Conservation (phyloP, 768 basidiomycete species). For the Podaxis rugospora region DNA sequence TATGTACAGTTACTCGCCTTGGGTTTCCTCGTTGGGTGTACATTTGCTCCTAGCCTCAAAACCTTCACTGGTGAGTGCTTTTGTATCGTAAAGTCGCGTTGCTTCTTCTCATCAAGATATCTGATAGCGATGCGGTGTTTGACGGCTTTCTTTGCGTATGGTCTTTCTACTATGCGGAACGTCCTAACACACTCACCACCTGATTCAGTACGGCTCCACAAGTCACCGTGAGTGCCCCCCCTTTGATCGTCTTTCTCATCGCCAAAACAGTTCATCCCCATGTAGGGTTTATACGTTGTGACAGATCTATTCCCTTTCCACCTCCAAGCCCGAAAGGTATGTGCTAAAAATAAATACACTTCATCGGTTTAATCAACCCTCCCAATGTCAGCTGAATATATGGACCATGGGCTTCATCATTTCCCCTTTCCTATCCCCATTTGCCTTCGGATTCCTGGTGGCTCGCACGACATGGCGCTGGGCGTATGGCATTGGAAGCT, state of each 20-base stretch:
- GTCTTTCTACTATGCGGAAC: neutral
- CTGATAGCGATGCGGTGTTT: slow-evolving; percentile 51
- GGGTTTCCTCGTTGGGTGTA: slow-evolving; percentile 40
- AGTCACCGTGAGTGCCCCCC: neutral
- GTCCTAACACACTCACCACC: neutral
- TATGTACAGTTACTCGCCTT: slow-evolving; percentile 43
- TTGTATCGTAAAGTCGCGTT: neutral
- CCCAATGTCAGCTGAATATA: slow-evolving; percentile 35
- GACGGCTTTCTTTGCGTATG: slow-evolving; percentile 51
- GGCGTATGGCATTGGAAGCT: slow-evolving; percentile 63
- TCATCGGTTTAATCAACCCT: neutral
- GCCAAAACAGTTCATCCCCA: neutral
- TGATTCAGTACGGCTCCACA: slow-evolving; percentile 5
- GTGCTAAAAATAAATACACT: slow-evolving; percentile 5
- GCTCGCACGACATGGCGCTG: slow-evolving; percentile 58
- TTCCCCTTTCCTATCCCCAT: slow-evolving; percentile 63
- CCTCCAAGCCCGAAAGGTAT: slow-evolving; percentile 60
- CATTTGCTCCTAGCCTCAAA: slow-evolving; percentile 52
- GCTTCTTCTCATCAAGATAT: neutral
- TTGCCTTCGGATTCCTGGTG: slow-evolving; percentile 64
- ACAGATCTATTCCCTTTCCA: slow-evolving; percentile 70
- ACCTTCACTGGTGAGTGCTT: slow-evolving; percentile 46
- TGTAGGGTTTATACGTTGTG: slow-evolving; percentile 54
- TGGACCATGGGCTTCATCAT: slow-evolving; percentile 62
- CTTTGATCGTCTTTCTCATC: neutral